A percentile compares a stretch with the other conserved stretches of the same genome.
phyloP scores from a whole-genome alignment of 1,284 basidiomycete species.

The Stygiomarasmius scandens region DNA sequence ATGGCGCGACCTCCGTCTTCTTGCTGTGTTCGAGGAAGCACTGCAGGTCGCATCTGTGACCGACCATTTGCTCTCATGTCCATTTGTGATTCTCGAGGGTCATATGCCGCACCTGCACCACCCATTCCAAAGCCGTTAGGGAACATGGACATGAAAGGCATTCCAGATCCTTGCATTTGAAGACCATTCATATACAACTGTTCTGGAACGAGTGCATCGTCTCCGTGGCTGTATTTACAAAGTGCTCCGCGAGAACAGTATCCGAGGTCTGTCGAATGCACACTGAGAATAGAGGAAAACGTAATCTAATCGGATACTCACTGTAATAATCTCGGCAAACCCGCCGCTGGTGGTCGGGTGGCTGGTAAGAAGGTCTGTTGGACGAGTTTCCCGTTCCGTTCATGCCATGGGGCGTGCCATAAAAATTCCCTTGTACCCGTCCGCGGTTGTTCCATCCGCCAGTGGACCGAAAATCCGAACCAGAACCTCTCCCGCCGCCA shows the following conservation, averaged over 20 bases:
- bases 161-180: conserved; percentile 29
- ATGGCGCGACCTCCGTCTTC: conserved; percentile 38
- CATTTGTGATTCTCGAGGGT: conserved; percentile 77
- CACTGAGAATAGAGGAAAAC: conserved; percentile 7
- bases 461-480: conserved; percentile 35
- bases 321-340: conserved; percentile 90
- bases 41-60: conserved; percentile 51
- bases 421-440: conserved; percentile 28
- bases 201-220: conserved; percentile 74
- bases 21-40: conserved; percentile 54
- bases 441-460: conserved; percentile 42
- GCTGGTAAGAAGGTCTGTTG: conserved; percentile 55
- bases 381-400: conserved; percentile 46
- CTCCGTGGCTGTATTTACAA: conserved; percentile 92
- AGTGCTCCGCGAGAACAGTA: conserved; percentile 89
- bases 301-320: conserved; percentile 43
- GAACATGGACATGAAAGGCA: conserved; percentile 74
- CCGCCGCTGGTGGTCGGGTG: conserved; percentile 67
- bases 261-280: conserved; percentile 70
- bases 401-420: conserved; percentile 32
- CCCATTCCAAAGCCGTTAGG: conserved; percentile 47
- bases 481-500: conserved; percentile 45
- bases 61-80: conserved; percentile 61
- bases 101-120: conserved; percentile 57
- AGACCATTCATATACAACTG: conserved; percentile 60